These are phyloP conservation scores for Haplosporangium sp. DNA, from an alignment of 371 early-diverging fungal species.

Conservation along the genomic window DNA sequence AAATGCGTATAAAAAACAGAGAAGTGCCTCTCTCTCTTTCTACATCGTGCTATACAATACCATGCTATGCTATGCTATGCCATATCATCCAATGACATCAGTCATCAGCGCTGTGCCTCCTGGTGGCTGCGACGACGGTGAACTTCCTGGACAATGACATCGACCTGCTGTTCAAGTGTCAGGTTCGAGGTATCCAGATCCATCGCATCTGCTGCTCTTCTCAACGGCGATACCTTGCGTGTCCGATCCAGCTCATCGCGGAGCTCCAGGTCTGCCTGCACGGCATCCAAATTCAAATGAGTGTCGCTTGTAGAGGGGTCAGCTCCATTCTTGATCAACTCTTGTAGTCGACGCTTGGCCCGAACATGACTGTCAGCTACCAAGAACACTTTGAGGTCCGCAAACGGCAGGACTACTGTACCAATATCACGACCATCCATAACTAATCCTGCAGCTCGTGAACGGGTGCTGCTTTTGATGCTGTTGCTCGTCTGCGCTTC, in stretches of 20 bases:
- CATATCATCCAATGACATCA: too few relatives aligned
- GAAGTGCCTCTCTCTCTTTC: too few relatives aligned
- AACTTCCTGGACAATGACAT: slow-evolving; percentile 62
- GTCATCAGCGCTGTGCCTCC: too few relatives aligned
- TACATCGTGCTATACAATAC: too few relatives aligned
- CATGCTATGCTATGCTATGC: too few relatives aligned
- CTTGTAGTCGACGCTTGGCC: slow-evolving; percentile 81
- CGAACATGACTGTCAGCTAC: slow-evolving; percentile 79
- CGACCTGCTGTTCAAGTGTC: slow-evolving; percentile 82
- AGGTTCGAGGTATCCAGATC: slow-evolving; percentile 83
- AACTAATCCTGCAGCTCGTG: slow-evolving; percentile 69
- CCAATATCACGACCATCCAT: slow-evolving; percentile 98
- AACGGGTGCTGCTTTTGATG: background rate
- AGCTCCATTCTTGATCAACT: slow-evolving; percentile 58
- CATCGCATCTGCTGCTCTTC: slow-evolving; percentile 84
- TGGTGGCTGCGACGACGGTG: slow-evolving; percentile 1
- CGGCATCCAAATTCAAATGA: slow-evolving; percentile 58
- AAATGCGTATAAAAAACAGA: too few relatives aligned
- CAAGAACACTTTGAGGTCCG: slow-evolving; percentile 91
- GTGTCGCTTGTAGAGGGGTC: slow-evolving; percentile 16
- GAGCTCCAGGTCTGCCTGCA: slow-evolving; percentile 69
- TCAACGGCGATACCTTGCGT: slow-evolving; percentile 82
- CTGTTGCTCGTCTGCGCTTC: background rate
- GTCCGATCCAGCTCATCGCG: slow-evolving; percentile 86
- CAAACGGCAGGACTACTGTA: slow-evolving; percentile 88